A percentile compares a stretch with the other conserved stretches of the same genome.
These are phyloP conservation scores for Pulicaria dysenterica DNA, from an alignment of 129 eudicot species.

Conservation along the genomic window DNA sequence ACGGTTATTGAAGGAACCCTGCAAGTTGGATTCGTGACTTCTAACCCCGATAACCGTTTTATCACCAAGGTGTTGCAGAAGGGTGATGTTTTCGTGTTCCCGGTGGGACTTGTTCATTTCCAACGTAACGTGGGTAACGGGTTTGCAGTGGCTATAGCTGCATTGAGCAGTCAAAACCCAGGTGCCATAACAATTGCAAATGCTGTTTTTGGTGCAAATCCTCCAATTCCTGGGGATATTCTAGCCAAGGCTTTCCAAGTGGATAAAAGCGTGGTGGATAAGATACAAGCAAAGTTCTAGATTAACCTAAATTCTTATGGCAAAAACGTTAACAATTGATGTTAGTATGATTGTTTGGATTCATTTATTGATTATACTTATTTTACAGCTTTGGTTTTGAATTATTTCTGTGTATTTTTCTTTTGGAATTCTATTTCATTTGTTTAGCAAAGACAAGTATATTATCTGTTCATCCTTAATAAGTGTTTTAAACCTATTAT, in stretches of 20 bases:
- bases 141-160: conserved; percentile 41
- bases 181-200: conserved; percentile 45
- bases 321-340: neutral
- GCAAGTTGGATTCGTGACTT: conserved; percentile 42
- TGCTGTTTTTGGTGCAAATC: conserved; percentile 46
- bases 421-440: no score
- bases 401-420: no score
- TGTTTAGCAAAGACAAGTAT: no score
- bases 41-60: conserved; percentile 41
- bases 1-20: conserved; percentile 44
- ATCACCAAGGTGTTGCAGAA: conserved; percentile 40
- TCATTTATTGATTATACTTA: neutral
- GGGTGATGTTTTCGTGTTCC: conserved; percentile 53
- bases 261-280: conserved; percentile 34
- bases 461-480: no score
- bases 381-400: no score
- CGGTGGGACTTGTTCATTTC: conserved; percentile 45
- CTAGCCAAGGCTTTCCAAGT: conserved; percentile 46
- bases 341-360: conserved; percentile 16
- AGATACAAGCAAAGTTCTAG: conserved; percentile 36
- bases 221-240: conserved; percentile 35
- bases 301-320: neutral
- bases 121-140: conserved; percentile 37
- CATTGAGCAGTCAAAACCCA: conserved; percentile 48
- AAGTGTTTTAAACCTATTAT: no score